Base-by-base conservation (phyloP, 306 rosid genomes). In the Citrullus colocynthis region DNA sequence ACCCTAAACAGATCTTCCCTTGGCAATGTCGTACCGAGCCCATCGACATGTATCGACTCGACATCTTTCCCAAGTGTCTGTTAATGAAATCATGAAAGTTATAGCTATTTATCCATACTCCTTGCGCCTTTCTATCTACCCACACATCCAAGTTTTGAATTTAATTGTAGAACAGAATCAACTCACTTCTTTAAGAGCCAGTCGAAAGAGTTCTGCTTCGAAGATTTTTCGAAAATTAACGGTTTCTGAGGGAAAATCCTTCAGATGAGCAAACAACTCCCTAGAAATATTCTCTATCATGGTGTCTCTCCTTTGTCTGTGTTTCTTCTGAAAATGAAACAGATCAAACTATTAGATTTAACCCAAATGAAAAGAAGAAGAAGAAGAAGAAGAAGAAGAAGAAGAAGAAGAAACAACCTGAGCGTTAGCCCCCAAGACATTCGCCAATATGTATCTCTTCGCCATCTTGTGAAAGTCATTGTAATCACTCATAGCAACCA, bases 401-500 rank as follows among this genome's bases (percentile, higher is more conserved):
- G 4, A 1, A n/a, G 36, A 32, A 32, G 36, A 32, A 62, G 7
- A 69, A 67, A 30, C 5, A 74, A 93, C 97, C 97, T 91, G 98
- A 57, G 98, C 97, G 79, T 81, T 86, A 13, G 89, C 76, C 58
- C 99, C 97, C 55, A 92, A 85, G 70, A 95, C 75, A 78, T 82
- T 89, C 64, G 97, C 4, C 58, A 92, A 91, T 64, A 95, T 86
- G 78, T 87, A 85, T 76, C 74, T 86, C 76, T 95, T 95, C 32
- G 81, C 78, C 83, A 54, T 81, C 89, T 88, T 95, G 85, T 95
- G 99, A 84, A 95, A 95, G 1, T 91, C 91, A 15, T 90, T 81
- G 90, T 92, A 92, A 83, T 95, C 99, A 45, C 97, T 92, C 16
- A 21, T 84, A n/a, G 99, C 97, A 84, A 95, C 99, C 97, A 95